Conservation (phyloP, 2,329 filamentous ascomycete genomes). For the Colletotrichum sp. region DNA sequence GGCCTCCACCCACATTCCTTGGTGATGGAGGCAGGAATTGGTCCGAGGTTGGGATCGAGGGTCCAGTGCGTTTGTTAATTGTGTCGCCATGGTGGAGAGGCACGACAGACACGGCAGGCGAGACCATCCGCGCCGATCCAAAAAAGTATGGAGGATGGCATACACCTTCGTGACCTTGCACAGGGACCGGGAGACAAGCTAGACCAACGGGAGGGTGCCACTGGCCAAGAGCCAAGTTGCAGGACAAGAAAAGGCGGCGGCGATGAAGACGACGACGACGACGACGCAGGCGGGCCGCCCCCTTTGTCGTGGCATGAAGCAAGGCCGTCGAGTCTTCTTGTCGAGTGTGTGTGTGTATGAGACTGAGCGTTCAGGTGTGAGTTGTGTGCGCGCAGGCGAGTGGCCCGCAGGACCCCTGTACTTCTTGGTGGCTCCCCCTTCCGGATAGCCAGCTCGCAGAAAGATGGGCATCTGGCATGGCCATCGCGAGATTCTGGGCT, state of each 20-base stretch:
- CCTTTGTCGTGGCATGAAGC: not conserved
- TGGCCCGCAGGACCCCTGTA: not conserved
- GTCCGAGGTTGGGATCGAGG: not conserved
- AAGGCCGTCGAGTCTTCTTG: not conserved
- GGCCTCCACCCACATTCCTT: not conserved
- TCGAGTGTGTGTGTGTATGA: not conserved
- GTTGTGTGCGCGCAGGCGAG: not conserved
- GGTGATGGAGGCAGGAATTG: not conserved
- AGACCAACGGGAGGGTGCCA: not conserved
- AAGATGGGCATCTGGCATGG: not conserved
- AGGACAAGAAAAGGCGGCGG: not conserved
- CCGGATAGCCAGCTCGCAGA: not conserved
- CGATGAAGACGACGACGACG: not conserved
- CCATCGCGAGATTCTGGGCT: not conserved
- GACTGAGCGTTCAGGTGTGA: not conserved
- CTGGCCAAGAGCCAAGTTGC: not conserved
- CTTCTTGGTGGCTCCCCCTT: not conserved
- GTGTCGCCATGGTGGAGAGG: not conserved
- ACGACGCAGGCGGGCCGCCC: not conserved
- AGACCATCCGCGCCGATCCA: not conserved
- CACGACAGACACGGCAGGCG: not conserved
- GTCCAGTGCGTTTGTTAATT: not conserved
- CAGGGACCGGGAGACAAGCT: not conserved
- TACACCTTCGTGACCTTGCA: not conserved
- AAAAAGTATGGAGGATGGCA: not conserved